Evolutionary conservation across 2,329 filamentous ascomycete genomes (phyloP).

Genomic region (Zymoseptoria passerinii): DNA sequence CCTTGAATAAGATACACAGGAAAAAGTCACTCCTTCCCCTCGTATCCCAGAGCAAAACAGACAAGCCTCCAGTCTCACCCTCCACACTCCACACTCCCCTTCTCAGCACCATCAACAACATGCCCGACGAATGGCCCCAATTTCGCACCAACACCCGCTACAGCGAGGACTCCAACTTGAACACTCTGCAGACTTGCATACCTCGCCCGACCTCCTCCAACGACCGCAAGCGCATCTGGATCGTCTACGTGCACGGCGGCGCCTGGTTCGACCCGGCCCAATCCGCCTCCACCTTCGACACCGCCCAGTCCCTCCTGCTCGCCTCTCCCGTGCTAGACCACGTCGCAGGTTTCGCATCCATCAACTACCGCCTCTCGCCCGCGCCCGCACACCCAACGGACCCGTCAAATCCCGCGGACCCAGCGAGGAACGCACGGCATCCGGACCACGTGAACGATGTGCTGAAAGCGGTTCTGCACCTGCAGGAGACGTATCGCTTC

Average conservation of each 20-base stretch:
- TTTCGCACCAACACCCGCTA: slow-evolving; percentile 24
- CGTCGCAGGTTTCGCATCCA: slow-evolving; percentile 54
- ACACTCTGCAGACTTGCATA: slow-evolving; percentile 38
- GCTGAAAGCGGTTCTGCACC: slow-evolving; percentile 41
- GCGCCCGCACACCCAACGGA: slow-evolving; percentile 37
- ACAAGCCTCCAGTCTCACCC: not conserved
- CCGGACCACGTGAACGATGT: slow-evolving; percentile 56
- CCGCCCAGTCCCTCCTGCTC: slow-evolving; percentile 32
- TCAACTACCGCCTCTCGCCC: slow-evolving; percentile 57
- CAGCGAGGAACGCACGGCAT: slow-evolving; percentile 43
- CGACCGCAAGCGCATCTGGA: slow-evolving; percentile 18
- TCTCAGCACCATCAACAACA: slow-evolving; percentile 7
- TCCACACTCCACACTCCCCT: not conserved
- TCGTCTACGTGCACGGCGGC: slow-evolving; percentile 43
- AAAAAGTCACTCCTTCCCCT: not conserved
- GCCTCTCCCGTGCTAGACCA: slow-evolving; percentile 19
- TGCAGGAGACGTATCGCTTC: slow-evolving; percentile 42
- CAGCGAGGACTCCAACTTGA: slow-evolving; percentile 27
- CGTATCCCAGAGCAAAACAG: too few relatives aligned
- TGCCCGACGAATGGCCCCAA: slow-evolving; percentile 19
- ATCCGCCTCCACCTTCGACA: slow-evolving; percentile 28
- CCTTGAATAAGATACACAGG: not conserved
- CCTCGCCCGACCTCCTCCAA: slow-evolving; percentile 25
- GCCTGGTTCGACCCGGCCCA: slow-evolving; percentile 43
- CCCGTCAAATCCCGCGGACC: slow-evolving; percentile 41